These are phyloP conservation scores for Candida sp. DNA, from an alignment of 1,139 yeast genomes.

Conservation along the genomic window DNA sequence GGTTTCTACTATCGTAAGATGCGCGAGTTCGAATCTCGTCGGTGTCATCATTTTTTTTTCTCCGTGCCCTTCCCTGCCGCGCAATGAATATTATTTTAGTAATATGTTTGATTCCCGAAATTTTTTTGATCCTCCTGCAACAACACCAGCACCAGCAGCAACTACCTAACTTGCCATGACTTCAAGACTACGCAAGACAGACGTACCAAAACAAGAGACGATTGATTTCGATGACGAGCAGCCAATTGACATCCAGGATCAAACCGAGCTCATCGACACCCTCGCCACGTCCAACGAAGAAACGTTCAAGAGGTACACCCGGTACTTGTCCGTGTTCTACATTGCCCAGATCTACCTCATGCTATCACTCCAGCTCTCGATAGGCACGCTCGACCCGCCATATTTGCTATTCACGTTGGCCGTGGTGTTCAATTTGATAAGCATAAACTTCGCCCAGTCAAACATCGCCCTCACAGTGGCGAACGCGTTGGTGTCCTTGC, in stretches of 20 bases:
- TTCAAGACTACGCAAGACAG: constrained; percentile 3
- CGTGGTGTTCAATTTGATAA: background rate
- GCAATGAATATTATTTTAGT: no score
- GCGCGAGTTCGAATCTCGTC: constrained; percentile 5
- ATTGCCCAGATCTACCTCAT: background rate
- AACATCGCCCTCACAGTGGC: background rate
- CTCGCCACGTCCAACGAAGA: background rate
- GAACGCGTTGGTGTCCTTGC: background rate
- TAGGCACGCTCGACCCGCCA: no score
- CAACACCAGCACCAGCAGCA: background rate
- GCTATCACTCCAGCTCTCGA: no score
- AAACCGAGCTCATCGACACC: background rate
- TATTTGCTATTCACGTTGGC: background rate
- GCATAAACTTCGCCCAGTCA: background rate
- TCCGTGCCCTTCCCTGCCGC: no score
- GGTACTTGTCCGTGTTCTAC: background rate
- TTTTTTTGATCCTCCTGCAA: no score
- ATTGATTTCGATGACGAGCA: background rate
- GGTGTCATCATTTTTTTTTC: constrained; percentile 2
- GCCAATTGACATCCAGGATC: constrained; percentile 1
- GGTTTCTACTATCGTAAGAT: constrained; percentile 5
- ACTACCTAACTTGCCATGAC: background rate
- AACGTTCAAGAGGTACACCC: background rate
- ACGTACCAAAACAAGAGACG: background rate
- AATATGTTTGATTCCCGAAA: no score